Base-by-base conservation (phyloP, 192 early-diverging fungal genomes). In the Backusella liffmaniae region DNA sequence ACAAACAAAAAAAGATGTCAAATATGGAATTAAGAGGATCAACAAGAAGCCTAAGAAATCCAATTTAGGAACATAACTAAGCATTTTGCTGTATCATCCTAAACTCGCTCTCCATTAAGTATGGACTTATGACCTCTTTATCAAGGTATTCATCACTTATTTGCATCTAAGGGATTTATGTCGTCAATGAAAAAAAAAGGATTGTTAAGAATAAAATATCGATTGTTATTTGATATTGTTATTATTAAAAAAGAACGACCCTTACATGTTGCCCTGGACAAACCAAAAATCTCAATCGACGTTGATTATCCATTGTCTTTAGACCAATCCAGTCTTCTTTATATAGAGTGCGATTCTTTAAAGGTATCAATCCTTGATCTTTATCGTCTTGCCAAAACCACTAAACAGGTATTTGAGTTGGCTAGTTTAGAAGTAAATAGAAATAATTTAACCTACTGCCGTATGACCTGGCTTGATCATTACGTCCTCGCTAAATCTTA, bases 401-500 rank as follows among this genome's bases (percentile, higher is more conserved):
- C 84, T 92, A 76, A 16, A 66, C 0, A 37, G 6, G 1, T 16
- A 15, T 26, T 67, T 32, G 35, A 18, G 53, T 26, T 59, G n/a
- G 36, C 46, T 30, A 46, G 69, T 29, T 70, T 70, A 70, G 69
- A 44, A 46, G 3, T 16, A 18, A 23, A 15, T 70, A 70, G 10
- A 39, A 37, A 29, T 46, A 30, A n/a, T 46, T 36, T 74, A 65
- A 18, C 83, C 80, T 83, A 90, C 90, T 36, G 88, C 74, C 21
- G 88, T 90, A 39, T 83, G 81, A 12, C 77, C 81, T 21, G 94
- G 94, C 39, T 85, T 86, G 53, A 98, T 92, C 77, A 92, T 95
- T 21, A 82, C 78, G 69, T 99, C 97, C 5, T 94, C 77, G 37
- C 73, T 79, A 75, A 99, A 99, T 81, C 84, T 82, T 44, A 97